Base-by-base conservation (phyloP, 2,329 filamentous ascomycete species). In the Plenodomus biglobosus region DNA sequence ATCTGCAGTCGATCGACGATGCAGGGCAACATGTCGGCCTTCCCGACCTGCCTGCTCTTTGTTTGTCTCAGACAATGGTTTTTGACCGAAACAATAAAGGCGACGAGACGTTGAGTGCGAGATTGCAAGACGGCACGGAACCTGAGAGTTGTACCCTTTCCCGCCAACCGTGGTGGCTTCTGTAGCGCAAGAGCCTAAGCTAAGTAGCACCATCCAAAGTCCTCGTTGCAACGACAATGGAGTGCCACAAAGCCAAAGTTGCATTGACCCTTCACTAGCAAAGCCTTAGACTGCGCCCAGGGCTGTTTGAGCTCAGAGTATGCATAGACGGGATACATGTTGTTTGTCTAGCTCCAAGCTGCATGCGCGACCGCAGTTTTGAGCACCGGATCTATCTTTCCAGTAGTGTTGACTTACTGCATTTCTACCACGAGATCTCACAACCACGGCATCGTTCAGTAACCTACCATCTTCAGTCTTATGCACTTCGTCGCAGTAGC, bases 391-490 rank as follows among this genome's bases (percentile, higher is more conserved):
- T 46, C 13, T 37, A 46, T 40, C 41, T 11, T 24, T 18, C 16
- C 17, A 40, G 41, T 11, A 15, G 8, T 30, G 11, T 39, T 38
- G 19, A 30, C 39, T 30, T 50, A 50, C 48, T 50, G 54, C 47
- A 44, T 58, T 44, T 55, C 36, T 2, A 18, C 24, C 13, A 34
- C 16, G 22, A 21, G 35, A 21, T 21, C 17, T 39, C 30, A 10
- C 38, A 35, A 35, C 21, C 30, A 42, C 40, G 53, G 52, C 49
- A 45, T 53, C 44, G 42, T 53, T 48, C 19, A 49, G 47, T 19
- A 51, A 50, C 42, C 24, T 53, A 22, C 51, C 42, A 3, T 27
- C 16, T 45, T 50, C 50, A 56, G 53, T 44, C 48, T 37, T 46
- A 54, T n/a, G n/a, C n/a, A n/a, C n/a, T n/a, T n/a, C n/a, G n/a